Base-by-base conservation (phyloP, 1,284 basidiomycete species). In the Apiotrichum porosum region DNA sequence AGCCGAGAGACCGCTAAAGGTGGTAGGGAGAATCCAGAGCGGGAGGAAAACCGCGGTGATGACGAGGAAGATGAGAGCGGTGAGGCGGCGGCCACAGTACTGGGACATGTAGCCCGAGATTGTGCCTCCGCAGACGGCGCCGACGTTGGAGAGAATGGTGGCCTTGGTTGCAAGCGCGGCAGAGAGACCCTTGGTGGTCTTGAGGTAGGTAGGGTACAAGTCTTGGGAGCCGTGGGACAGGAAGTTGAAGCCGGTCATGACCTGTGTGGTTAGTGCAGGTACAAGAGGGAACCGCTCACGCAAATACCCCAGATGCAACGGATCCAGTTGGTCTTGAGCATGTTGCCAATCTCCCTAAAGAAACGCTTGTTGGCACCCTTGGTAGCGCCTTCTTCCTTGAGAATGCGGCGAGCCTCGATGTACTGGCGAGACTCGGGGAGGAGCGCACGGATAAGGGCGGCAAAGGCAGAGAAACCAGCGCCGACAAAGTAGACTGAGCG, bases 361-460 rank as follows among this genome's bases (percentile, higher is more conserved):
- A 93, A 95, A 2, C 82, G 71, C 59, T 76, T 79, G 1, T 82
- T 83, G 73, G 86, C 87, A 76, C 85, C 88, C 3, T 38, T 37
- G 0, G 49, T 44, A 44, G 64, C 19, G 74, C 77, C 45, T 49
- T 75, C 24, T 71, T 73, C 50, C 51, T 71, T 37, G 61, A 59
- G 62, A 9, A 43, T 24, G 23, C 50, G 45, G 37, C 46, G 44
- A 1, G 73, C 69, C 9, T 69, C 56, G 14, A 71, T 51, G 77
- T 93, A 95, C 22, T 85, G 75, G 43, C 80, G 77, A 14, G 83
- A 85, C 73, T 97, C 92, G 2, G 92, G 93, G 0, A 95, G 71
- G 12, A 80, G n/a, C 0, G 80, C 68, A n/a, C 91, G 79, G 44
- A 92, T 51, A n/a, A 78, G 40, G 0, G 86, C 91, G 0, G 86